These are phyloP conservation scores for Pyracantha coccinea DNA, from an alignment of 331 rosid species.

Conservation along the genomic window DNA sequence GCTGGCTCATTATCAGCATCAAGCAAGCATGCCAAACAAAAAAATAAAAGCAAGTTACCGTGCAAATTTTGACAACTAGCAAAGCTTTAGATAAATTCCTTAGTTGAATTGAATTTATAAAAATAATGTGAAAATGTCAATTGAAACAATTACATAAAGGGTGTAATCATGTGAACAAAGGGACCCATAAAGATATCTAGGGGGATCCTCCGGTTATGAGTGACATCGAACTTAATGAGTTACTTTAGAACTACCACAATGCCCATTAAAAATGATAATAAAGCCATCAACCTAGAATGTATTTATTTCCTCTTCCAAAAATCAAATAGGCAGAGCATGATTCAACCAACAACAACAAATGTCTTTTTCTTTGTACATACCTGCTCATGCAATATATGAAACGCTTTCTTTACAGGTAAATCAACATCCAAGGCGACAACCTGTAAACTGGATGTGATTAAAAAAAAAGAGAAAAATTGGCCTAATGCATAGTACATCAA, in stretches of 20 bases:
- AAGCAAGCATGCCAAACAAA: neutral
- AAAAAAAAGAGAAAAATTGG: neutral
- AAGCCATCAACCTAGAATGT: neutral
- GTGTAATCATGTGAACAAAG: neutral
- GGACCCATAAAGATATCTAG: neutral
- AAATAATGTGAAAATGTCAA: neutral
- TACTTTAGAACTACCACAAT: neutral
- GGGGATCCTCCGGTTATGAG: neutral
- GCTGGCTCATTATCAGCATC: conserved; percentile 17
- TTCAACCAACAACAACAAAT: neutral
- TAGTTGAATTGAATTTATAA: neutral
- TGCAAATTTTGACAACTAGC: neutral
- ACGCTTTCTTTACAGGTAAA: conserved; percentile 94
- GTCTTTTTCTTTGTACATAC: conserved; percentile 23
- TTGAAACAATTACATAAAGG: neutral
- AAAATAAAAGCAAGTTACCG: neutral
- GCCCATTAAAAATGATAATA: neutral
- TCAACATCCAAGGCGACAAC: conserved; percentile 84
- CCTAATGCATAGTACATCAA: neutral
- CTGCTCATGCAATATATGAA: conserved; percentile 93
- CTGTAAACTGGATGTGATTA: conserved; percentile 36
- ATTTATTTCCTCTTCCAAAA: neutral
- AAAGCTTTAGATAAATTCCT: neutral
- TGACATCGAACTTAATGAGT: neutral
- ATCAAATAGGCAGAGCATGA: neutral